phyloP scores from a whole-genome alignment of 2,329 filamentous ascomycete genomes.

The Dichotomopilus funicola region DNA sequence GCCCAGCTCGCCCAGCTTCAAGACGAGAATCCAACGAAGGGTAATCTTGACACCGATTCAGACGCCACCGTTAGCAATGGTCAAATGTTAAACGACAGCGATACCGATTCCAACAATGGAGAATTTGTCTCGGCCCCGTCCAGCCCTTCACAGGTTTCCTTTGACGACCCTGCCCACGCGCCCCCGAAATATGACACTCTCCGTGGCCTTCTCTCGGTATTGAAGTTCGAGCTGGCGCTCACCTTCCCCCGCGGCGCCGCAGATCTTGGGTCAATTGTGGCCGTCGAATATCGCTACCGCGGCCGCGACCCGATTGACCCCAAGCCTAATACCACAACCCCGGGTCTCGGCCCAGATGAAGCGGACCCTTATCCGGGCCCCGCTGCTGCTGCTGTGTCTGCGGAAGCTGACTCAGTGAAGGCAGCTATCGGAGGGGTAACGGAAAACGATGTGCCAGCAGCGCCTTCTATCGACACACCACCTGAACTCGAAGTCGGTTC shows the following conservation, averaged over 20 bases:
- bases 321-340: constrained; percentile 15
- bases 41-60: constrained; percentile 13
- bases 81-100: constrained; percentile 47
- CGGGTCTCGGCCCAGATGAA: background rate
- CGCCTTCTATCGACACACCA: background rate
- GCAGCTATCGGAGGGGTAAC: background rate
- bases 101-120: constrained; percentile 25
- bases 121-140: constrained; percentile 31
- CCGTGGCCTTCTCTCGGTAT: constrained; percentile 39
- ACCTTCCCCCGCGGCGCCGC: constrained; percentile 48
- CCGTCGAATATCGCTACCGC: constrained; percentile 49
- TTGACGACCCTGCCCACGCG: constrained; percentile 18
- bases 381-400: background rate
- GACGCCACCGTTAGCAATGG: constrained; percentile 27
- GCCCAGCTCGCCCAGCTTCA: constrained; percentile 65
- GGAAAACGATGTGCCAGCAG: background rate
- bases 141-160: constrained; percentile 10
- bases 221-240: constrained; percentile 39
- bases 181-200: constrained; percentile 44
- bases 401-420: too few relatives aligned
- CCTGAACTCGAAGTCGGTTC: constrained; percentile 32
- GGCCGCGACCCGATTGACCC: constrained; percentile 24
- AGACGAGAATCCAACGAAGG: constrained; percentile 55
- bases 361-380: background rate
- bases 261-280: constrained; percentile 45